These are phyloP conservation scores for Colletotrichum shisoi DNA, from an alignment of 2,329 filamentous ascomycete genomes.

Conservation along the genomic window DNA sequence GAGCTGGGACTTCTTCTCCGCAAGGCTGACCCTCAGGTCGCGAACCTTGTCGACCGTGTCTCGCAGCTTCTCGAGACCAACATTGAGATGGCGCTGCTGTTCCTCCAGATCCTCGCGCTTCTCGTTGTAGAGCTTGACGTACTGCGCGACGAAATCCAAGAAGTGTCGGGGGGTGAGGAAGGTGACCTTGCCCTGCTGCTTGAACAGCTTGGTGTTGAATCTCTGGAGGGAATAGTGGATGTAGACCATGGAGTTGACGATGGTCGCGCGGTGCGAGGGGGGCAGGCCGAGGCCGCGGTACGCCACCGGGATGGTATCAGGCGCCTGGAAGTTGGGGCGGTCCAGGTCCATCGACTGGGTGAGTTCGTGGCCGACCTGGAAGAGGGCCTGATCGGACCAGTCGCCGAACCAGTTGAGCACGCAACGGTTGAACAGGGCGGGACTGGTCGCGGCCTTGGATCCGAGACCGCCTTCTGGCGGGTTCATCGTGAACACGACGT, in stretches of 20 bases:
- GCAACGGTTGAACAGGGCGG: conserved; percentile 98
- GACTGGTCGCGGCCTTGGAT: conserved; percentile 96
- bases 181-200: conserved; percentile 90
- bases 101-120: conserved; percentile 98
- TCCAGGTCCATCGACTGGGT: conserved; percentile 97
- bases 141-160: conserved; percentile 96
- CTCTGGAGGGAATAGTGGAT: conserved; percentile 93
- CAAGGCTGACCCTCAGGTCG: conserved; percentile 87
- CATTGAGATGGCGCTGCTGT: conserved; percentile 96
- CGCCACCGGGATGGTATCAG: conserved; percentile 90
- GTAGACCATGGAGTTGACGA: conserved; percentile 98
- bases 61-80: conserved; percentile 94
- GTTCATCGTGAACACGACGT: conserved; percentile 99
- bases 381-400: conserved; percentile 98
- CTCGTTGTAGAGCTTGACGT: conserved; percentile 95
- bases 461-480: conserved; percentile 93
- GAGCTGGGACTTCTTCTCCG: conserved; percentile 91
- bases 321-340: conserved; percentile 81
- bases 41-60: conserved; percentile 98
- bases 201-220: conserved; percentile 87
- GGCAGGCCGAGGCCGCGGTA: conserved; percentile 86
- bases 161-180: conserved; percentile 97
- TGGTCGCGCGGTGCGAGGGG: conserved; percentile 86
- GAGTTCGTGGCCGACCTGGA: conserved; percentile 95
- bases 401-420: conserved; percentile 99